Conservation (phyloP, 108 stramenopile genomes). For the Fragilaria radians region DNA sequence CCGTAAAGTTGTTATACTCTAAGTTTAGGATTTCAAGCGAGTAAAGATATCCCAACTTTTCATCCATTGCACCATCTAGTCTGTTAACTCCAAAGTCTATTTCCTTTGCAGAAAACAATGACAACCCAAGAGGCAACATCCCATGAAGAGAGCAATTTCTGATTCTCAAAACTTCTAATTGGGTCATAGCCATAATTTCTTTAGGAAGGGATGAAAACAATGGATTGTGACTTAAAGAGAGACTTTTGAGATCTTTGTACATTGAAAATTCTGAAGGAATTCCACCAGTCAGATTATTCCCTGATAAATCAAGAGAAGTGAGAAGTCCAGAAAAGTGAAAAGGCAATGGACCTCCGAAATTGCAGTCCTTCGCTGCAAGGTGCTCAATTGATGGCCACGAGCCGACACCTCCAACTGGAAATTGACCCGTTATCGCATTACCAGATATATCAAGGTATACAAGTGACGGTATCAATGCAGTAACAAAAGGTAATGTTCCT, state of each 20-base stretch:
- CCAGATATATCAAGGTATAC: not conserved
- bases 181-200: not conserved
- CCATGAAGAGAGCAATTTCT: not conserved
- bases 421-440: not conserved
- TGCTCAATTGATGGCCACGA: not conserved
- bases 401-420: not conserved
- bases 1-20: conserved; percentile 43
- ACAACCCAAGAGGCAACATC: not conserved
- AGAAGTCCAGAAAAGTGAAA: not conserved
- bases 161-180: not conserved
- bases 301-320: not conserved
- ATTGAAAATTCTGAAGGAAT: conserved; percentile 17
- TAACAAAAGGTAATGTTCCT: not conserved
- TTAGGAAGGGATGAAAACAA: conserved; percentile 18
- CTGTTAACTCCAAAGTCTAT: not conserved
- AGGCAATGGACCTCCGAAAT: not conserved
- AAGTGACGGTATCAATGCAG: not conserved
- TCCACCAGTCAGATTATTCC: conserved; percentile 26
- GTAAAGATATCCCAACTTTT: not conserved
- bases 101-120: not conserved
- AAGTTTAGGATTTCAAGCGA: conserved; percentile 16
- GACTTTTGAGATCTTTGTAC: conserved; percentile 14
- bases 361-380: not conserved
- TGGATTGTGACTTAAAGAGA: conserved; percentile 25
- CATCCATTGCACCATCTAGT: not conserved